These are phyloP conservation scores for Mrakia blollopis DNA, from an alignment of 768 basidiomycete genomes.

Conservation along the genomic window DNA sequence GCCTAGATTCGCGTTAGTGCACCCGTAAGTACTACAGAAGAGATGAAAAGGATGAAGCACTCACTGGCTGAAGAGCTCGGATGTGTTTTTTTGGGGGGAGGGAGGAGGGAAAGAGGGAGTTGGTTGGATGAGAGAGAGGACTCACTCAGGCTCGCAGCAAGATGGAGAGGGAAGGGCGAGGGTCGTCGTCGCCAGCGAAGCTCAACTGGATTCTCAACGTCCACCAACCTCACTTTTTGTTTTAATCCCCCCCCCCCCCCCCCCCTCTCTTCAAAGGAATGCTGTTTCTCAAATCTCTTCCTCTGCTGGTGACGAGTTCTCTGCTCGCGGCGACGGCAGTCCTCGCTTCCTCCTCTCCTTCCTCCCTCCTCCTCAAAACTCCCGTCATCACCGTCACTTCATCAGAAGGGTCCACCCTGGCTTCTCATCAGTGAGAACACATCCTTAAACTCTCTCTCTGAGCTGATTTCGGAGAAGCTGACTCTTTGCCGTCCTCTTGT, in stretches of 20 bases:
- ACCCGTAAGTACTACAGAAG: background rate
- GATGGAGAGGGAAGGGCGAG: background rate
- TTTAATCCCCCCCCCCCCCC: background rate
- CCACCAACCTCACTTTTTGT: no score
- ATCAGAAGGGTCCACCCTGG: conserved; percentile 20
- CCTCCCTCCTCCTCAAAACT: conserved; percentile 4
- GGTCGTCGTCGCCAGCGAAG: conserved; percentile 4
- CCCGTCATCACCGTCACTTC: conserved; percentile 16
- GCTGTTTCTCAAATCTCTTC: conserved; percentile 2
- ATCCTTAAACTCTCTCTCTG: background rate
- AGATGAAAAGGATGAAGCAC: background rate
- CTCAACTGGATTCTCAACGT: no score
- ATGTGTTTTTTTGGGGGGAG: background rate
- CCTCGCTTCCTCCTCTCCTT: background rate
- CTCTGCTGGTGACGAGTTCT: background rate
- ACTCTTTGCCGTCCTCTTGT: background rate
- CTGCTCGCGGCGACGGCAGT: background rate
- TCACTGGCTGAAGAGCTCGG: background rate
- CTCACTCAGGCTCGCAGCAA: no score
- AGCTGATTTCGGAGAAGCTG: background rate
- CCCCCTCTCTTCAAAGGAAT: background rate
- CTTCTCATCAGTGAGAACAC: background rate
- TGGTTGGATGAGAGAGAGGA: background rate
- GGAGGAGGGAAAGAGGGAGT: background rate
- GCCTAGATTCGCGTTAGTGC: background rate